Base-by-base conservation (phyloP, 441 rosid genomes). In the Mallotus repandus region DNA sequence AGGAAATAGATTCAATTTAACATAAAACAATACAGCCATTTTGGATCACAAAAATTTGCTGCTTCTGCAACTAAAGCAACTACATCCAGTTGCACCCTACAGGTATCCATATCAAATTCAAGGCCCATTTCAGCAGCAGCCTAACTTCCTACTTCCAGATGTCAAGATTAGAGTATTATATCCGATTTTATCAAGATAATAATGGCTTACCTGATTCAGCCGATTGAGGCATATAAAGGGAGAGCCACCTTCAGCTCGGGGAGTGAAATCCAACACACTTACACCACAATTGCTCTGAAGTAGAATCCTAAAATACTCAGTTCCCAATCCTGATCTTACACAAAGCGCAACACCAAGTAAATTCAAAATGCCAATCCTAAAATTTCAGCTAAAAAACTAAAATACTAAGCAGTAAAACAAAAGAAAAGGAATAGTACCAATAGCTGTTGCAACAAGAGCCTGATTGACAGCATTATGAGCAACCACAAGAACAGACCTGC, bases 401-500 rank as follows among this genome's bases (percentile, higher is more conserved):
- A 29, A 29, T 29, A 2, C 32, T 29, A 29, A 29, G 32, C 32
- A 29, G 32, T 29, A 29, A 29, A 29, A 29, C 32, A 43, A 59
- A 49, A 70, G 59, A 70, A 64, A 65, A 65, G 57, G 49, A 70
- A 70, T 35, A 76, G 75, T 84, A 92, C 98, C 98, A 29, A 92
- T 85, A 7, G 97, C 94, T 6, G 97, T 86, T 18, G 93, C 95
- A 79, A 92, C 70, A 71, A 94, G 97, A 81, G 96, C 97, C 80
- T 92, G 98, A 72, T 92, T 90, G 75, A 92, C 90, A 77, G 97
- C 98, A 82, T 94, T 94, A 82, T 94, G 98, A 77, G 97, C 97
- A 77, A 92, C 98, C 82, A 94, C 93, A 68, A 94, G 98, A 83
- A 88, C 85, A 53, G 91, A 94, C 76, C 77, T 80, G 84, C 96